These are phyloP conservation scores for Puccinia sorghi DNA, from an alignment of 1,284 basidiomycete species.

Conservation along the genomic window DNA sequence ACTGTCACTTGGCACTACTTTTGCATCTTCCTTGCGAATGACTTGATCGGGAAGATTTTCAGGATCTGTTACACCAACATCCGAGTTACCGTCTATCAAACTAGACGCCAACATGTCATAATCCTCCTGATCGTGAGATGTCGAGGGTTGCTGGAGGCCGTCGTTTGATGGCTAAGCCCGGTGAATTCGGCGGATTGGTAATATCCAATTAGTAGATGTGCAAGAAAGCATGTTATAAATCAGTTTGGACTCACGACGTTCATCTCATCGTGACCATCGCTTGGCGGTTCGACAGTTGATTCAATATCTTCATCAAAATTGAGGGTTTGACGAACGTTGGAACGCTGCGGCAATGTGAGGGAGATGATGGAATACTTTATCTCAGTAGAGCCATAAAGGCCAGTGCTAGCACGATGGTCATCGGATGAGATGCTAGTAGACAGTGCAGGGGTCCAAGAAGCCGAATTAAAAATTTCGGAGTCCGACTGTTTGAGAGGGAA, in stretches of 20 bases:
- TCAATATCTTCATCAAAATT: slow-evolving; percentile 10
- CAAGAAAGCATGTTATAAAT: background rate
- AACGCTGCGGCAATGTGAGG: slow-evolving; percentile 18
- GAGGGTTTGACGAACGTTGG: slow-evolving; percentile 13
- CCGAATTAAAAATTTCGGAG: slow-evolving; percentile 5
- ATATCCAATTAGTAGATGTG: background rate
- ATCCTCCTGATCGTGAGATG: slow-evolving; percentile 33
- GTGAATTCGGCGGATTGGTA: background rate
- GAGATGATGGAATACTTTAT: slow-evolving; percentile 11
- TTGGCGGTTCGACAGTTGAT: background rate
- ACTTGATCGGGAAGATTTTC: background rate
- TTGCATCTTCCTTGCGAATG: background rate
- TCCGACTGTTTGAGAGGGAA: slow-evolving; percentile 23
- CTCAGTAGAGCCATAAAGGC: background rate
- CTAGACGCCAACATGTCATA: slow-evolving; percentile 46
- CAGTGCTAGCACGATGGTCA: background rate
- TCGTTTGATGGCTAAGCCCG: slow-evolving; percentile 4
- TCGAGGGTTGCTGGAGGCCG: background rate
- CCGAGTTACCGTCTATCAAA: slow-evolving; percentile 21
- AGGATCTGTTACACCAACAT: background rate
- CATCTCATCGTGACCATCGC: background rate
- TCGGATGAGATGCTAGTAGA: slow-evolving; percentile 3
- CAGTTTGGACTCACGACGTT: slow-evolving; percentile 13
- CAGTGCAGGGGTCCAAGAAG: slow-evolving; percentile 21
- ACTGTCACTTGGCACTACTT: background rate